Base-by-base conservation (phyloP, 176 grass and related monocot genomes). In the maize (Zea mays) region DNA sequence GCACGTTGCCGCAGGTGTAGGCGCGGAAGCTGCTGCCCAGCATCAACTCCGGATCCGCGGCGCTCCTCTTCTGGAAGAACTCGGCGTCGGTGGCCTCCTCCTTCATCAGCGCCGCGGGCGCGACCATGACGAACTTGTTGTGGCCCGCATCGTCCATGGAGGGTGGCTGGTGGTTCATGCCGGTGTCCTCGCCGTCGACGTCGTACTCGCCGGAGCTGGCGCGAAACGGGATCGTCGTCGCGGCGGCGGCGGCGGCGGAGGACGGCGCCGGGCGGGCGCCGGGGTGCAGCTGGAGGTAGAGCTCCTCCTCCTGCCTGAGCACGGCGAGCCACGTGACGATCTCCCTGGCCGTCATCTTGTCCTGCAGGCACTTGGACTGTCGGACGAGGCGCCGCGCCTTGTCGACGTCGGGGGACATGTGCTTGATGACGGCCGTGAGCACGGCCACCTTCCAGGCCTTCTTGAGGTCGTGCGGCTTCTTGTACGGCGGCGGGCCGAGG, bases 391-490 rank as follows among this genome's bases (percentile, higher is more conserved):
- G 82, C 17, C 88, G 89, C 51, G 91, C 92, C 86, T 89, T 93
- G 37, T 93, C 94, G 14, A 93, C 81, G 67, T 91, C 88, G 12
- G 94, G 94, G 27, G 90, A 89, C 74, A 97, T 93, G 81, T 93
- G 94, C 82, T 93, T 97, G 82, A 97, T 91, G 45, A 97, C 94
- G 51, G 90, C 81, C 27, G 88, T 91, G 73, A 97, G 87, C 74
- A 93, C 94, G 58, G 86, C 88, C 39, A 97, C 94, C 76, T 97
- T 97, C 94, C 94, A 97, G 1, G 88, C 91, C 81, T 97, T 97
- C 81, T 97, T 97, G 60, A 97, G 83, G 82, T 97, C 94, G 71
- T 97, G 94, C 15, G 94, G 94, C 69, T 97, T 97, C 89, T 93
- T 97, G 88, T 97, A 97, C 39, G 94, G 93, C 15, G 90, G 90